Percentiles rank a stretch among this genome's conserved stretches.
Evolutionary conservation across 2,329 filamentous ascomycete genomes (phyloP).

Genomic region (Aspergillus calidoustus): DNA sequence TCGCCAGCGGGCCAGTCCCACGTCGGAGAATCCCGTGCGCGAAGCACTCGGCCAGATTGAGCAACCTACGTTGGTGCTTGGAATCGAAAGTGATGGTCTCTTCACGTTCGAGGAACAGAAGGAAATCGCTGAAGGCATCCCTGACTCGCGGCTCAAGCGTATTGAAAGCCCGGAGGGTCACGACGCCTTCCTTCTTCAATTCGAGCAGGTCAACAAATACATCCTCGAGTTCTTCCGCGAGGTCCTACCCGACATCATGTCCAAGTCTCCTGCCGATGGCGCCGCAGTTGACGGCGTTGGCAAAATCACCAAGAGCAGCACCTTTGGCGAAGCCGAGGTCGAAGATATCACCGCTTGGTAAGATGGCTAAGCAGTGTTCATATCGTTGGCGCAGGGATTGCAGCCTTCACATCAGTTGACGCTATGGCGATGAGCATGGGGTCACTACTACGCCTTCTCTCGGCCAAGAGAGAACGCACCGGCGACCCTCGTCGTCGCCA

Average conservation of each 20-base stretch:
- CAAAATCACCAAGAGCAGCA: conserved; percentile 79
- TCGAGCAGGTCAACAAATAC: conserved; percentile 93
- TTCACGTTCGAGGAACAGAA: conserved; percentile 98
- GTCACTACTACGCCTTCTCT: conserved; percentile 19
- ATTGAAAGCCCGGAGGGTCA: conserved; percentile 96
- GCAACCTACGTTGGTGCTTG: conserved; percentile 88
- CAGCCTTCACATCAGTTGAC: conserved; percentile 27
- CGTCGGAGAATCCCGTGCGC: conserved; percentile 58
- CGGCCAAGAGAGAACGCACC: conserved; percentile 25
- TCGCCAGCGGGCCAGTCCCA: conserved; percentile 63
- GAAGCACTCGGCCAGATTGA: conserved; percentile 80
- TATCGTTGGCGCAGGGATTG: conserved; percentile 35
- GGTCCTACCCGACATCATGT: conserved; percentile 87
- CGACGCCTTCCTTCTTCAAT: conserved; percentile 94
- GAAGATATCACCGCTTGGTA: conserved; percentile 97
- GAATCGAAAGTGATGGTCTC: conserved; percentile 92
- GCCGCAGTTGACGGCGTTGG: conserved; percentile 58
- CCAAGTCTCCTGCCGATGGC: conserved; percentile 56
- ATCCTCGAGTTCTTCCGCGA: conserved; percentile 82
- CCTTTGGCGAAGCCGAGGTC: conserved; percentile 93
- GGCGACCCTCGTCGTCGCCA: conserved; percentile 19
- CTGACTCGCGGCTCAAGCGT: conserved; percentile 74
- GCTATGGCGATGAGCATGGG: conserved; percentile 15
- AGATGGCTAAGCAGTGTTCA: conserved; percentile 20
- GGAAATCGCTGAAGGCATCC: conserved; percentile 82